A percentile compares a stretch with the other conserved stretches of the same genome.
Evolutionary conservation across 768 basidiomycete genomes (phyloP).

Genomic region (Lyophyllum decastes): DNA sequence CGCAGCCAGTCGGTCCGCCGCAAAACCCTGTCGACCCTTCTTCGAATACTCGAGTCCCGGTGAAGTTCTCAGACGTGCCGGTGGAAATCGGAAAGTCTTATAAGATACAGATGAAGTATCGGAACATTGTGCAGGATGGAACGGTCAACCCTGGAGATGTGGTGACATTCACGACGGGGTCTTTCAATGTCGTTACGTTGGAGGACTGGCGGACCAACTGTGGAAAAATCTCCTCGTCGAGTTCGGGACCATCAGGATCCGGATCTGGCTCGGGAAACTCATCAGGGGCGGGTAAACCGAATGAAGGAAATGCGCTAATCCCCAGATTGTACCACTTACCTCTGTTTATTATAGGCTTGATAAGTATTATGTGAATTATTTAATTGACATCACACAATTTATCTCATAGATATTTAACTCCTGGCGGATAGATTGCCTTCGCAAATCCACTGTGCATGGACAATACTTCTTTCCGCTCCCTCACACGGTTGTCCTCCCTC

Average conservation of each 20-base stretch:
- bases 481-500: no score
- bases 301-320: neutral
- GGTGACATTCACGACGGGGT: conserved; percentile 4
- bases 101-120: conserved; percentile 5
- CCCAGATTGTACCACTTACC: neutral
- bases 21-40: neutral
- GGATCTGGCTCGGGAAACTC: neutral
- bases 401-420: no score
- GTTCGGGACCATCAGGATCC: neutral
- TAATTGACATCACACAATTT: no score
- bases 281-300: neutral
- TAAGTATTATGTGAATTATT: no score
- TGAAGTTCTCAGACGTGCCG: neutral
- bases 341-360: neutral
- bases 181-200: conserved; percentile 3
- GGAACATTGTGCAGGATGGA: conserved; percentile 2
- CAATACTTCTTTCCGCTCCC: no score
- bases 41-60: neutral
- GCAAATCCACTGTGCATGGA: no score
- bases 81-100: conserved; percentile 1
- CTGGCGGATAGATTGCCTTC: no score
- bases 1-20: neutral
- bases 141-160: conserved; percentile 1
- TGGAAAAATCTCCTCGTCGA: neutral
- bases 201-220: neutral